These are phyloP conservation scores for Podila epigama DNA, from an alignment of 192 early-diverging fungal species.

Conservation along the genomic window DNA sequence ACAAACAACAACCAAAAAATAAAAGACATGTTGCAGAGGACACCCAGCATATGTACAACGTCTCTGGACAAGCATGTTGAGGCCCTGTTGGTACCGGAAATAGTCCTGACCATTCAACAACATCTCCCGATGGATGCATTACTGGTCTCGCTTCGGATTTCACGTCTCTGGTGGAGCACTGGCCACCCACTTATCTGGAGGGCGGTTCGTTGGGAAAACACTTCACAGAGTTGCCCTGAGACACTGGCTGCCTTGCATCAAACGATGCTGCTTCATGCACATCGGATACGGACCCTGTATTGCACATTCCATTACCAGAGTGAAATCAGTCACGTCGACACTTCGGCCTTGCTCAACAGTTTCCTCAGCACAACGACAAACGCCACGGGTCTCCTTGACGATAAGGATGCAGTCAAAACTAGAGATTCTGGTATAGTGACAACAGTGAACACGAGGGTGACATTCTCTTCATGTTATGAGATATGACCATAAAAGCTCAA, in stretches of 20 bases:
- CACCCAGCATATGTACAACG: no score
- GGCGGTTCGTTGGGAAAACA: constrained; percentile 33
- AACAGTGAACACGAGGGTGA: no score
- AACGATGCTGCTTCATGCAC: not conserved
- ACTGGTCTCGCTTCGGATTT: constrained; percentile 7
- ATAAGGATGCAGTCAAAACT: not conserved
- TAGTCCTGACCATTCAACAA: constrained; percentile 25
- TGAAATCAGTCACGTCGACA: constrained; percentile 12
- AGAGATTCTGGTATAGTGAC: not conserved
- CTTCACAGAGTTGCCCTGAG: constrained; percentile 1
- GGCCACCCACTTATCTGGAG: constrained; percentile 29
- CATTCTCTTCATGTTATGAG: no score
- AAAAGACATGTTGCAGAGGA: no score
- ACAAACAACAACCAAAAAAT: no score
- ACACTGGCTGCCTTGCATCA: not conserved
- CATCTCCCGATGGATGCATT: constrained; percentile 9
- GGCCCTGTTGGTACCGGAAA: constrained; percentile 20
- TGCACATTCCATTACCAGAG: constrained; percentile 37
- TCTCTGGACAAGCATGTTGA: constrained; percentile 3
- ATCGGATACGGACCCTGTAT: constrained; percentile 14
- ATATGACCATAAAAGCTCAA: no score
- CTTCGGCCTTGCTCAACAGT: constrained; percentile 3
- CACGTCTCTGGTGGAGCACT: constrained; percentile 11
- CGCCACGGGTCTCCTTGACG: not conserved
- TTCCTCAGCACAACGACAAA: not conserved